These are phyloP conservation scores for Carpinus viminea DNA, from an alignment of 306 rosid species.

Conservation along the genomic window DNA sequence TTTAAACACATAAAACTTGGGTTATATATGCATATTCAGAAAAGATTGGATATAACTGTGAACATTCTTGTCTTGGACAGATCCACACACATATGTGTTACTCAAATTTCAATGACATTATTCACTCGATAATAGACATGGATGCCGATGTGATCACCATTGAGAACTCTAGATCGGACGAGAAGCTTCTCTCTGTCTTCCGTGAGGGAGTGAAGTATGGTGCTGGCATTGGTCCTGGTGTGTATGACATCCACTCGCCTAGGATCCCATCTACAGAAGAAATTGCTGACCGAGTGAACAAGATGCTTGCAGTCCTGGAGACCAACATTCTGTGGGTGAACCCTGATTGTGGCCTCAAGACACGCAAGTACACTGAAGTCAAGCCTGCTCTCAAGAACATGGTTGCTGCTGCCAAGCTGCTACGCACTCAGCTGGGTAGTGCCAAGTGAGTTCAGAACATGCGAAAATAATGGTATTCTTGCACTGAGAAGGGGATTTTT, in stretches of 20 bases:
- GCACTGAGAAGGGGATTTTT: neutral
- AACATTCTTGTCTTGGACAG: slow-evolving; percentile 37
- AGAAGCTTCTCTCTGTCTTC: slow-evolving; percentile 78
- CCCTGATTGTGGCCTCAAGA: slow-evolving; percentile 91
- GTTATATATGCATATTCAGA: neutral
- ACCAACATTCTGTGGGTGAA: slow-evolving; percentile 82
- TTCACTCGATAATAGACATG: slow-evolving; percentile 83
- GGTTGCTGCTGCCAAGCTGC: slow-evolving; percentile 83
- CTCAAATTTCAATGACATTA: slow-evolving; percentile 84
- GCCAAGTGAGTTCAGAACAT: slow-evolving; percentile 47
- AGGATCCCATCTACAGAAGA: slow-evolving; percentile 77
- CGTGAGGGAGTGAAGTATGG: slow-evolving; percentile 83
- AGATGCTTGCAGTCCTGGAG: slow-evolving; percentile 80
- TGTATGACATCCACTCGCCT: slow-evolving; percentile 89
- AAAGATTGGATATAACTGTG: neutral
- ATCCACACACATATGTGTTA: slow-evolving; percentile 94
- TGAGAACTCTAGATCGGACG: slow-evolving; percentile 86
- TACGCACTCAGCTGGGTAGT: slow-evolving; percentile 57
- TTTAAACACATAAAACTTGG: neutral
- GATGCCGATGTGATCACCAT: slow-evolving; percentile 91
- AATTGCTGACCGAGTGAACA: slow-evolving; percentile 67
- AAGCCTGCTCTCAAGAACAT: slow-evolving; percentile 72
- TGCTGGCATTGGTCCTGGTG: slow-evolving; percentile 88
- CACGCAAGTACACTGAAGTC: slow-evolving; percentile 75
- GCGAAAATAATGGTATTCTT: neutral